Evolutionary conservation across 495 filamentous ascomycete genomes (phyloP), one percentile per base, ranked within the genome.

Genomic region (Penicillium angulare): DNA sequence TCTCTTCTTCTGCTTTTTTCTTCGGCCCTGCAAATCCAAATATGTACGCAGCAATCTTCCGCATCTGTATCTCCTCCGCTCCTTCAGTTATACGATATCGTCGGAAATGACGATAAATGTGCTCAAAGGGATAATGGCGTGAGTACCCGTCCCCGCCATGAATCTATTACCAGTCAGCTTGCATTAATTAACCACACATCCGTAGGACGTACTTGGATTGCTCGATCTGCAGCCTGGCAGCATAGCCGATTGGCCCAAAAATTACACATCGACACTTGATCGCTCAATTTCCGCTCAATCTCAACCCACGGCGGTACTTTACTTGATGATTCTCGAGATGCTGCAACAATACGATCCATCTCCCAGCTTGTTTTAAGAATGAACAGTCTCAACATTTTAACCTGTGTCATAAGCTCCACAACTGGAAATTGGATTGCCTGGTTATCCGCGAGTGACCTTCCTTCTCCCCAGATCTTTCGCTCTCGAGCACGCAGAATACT

Each of bases 211-310:
- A 71, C 73, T 62, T 84, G 80, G 21, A 84, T 84, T 5, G 81
- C 82, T 36, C 73, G 63, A 59, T 85, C 82, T 5, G 82, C 80
- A 27, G 81, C 79, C 56, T 84, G 68, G 29, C 73, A 79, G 34
- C 75, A 79, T 9, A 84, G 60, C 32, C 79, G 61, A 56, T 84
- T 83, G 1, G 76, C 82, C 76, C 79, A 84, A 60, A 81, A 85
- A 58, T 83, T 84, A 60, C 81, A 84, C 82, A 85, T 84, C 45
- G 64, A 69, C 10, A 85, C 78, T 54, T 80, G 75, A 53, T 80
- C 78, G 17, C 77, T 76, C 7, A 85, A 60, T 39, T 66, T 64
- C 47, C 64, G 64, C 67, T 83, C 80, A 43, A 84, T 81, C 18
- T 35, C 43, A 21, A 46, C 31, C 43, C 43, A 46, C 5, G 43